Conservation (phyloP, 1,284 basidiomycete genomes). For the Ustilago cynodontis region DNA sequence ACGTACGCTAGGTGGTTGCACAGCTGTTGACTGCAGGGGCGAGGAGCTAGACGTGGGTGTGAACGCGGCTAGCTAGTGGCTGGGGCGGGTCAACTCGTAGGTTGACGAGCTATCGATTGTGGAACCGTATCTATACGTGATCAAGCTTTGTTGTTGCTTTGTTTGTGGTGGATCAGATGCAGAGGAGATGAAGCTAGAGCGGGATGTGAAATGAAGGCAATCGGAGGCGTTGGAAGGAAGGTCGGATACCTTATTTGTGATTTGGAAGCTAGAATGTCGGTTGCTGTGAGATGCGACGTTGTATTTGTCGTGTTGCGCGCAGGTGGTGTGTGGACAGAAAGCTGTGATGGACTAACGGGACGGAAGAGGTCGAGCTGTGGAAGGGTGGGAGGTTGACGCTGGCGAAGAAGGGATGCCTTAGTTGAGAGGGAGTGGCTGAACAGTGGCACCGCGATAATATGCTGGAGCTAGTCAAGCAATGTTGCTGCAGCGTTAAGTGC, state of each 20-base stretch:
- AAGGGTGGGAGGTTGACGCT: neutral
- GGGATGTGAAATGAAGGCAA: conserved; percentile 21
- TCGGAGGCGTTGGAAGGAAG: neutral
- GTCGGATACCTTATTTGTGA: conserved; percentile 8
- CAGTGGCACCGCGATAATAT: neutral
- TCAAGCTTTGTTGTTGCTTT: too few relatives aligned
- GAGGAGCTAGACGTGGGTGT: neutral
- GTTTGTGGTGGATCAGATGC: neutral
- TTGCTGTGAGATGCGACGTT: conserved; percentile 4
- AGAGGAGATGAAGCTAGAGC: conserved; percentile 16
- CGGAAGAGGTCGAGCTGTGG: neutral
- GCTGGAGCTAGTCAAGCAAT: neutral
- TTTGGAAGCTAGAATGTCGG: neutral
- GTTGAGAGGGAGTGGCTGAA: conserved; percentile 3
- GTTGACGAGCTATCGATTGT: neutral
- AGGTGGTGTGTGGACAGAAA: neutral
- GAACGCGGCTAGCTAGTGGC: neutral
- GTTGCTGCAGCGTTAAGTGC: neutral
- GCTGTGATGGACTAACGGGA: conserved; percentile 3
- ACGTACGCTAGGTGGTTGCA: neutral
- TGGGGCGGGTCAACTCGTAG: neutral
- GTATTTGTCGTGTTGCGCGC: neutral
- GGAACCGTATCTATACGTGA: neutral
- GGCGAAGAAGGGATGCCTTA: neutral
- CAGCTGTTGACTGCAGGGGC: conserved; percentile 1